These are phyloP conservation scores for Pilobolus umbonatus DNA, from an alignment of 192 early-diverging fungal species.

Conservation along the genomic window DNA sequence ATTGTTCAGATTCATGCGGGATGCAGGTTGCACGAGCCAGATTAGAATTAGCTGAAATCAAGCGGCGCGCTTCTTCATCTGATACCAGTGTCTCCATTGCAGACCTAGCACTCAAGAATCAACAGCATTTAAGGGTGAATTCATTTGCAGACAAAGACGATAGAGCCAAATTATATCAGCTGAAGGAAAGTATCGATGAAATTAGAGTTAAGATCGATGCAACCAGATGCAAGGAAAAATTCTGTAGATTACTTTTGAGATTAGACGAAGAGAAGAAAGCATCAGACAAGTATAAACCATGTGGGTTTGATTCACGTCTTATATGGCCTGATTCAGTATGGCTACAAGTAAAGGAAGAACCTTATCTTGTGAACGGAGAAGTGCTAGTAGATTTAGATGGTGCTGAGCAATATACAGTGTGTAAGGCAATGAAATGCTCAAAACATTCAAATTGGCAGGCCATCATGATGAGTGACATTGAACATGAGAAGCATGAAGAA, in stretches of 20 bases:
- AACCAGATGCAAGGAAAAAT: too few species aligned
- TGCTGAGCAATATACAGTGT: slow-evolving; percentile 19
- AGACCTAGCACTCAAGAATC: slow-evolving; percentile 14
- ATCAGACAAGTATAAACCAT: slow-evolving; percentile 32
- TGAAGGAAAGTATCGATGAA: too few species aligned
- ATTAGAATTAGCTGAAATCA: slow-evolving; percentile 39
- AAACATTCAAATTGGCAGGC: slow-evolving; percentile 48
- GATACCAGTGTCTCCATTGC: neutral
- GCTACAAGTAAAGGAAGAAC: slow-evolving; percentile 25
- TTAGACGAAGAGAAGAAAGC: slow-evolving; percentile 36
- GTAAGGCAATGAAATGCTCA: slow-evolving; percentile 35
- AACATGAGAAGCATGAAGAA: slow-evolving; percentile 36
- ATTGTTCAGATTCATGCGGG: slow-evolving; percentile 52
- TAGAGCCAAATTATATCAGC: slow-evolving; percentile 34
- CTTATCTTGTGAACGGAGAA: slow-evolving; percentile 15
- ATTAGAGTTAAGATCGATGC: too few species aligned
- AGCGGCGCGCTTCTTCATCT: slow-evolving; percentile 2
- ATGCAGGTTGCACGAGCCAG: slow-evolving; percentile 41
- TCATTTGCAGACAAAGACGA: slow-evolving; percentile 44
- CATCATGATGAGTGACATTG: slow-evolving; percentile 36
- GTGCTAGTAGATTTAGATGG: slow-evolving; percentile 1
- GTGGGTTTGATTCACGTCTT: slow-evolving; percentile 47
- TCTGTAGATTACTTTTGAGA: too few species aligned
- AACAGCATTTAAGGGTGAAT: slow-evolving; percentile 28
- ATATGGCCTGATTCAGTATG: slow-evolving; percentile 31